These are phyloP conservation scores for Cucurbita ficifolia DNA, from an alignment of 306 rosid species.

Conservation along the genomic window DNA sequence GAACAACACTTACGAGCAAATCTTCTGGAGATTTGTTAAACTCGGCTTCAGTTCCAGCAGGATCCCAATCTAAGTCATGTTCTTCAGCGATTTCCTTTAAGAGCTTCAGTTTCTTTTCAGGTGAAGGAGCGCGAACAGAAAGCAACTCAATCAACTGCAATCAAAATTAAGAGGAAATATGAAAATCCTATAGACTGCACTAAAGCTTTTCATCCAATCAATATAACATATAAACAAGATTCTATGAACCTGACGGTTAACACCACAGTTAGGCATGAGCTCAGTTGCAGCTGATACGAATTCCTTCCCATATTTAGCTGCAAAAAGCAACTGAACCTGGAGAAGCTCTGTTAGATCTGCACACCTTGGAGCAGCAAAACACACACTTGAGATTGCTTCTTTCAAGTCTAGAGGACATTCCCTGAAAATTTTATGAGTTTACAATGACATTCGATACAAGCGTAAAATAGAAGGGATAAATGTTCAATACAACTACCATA, in stretches of 20 bases:
- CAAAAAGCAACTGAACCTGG: constrained; percentile 80
- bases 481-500: background rate
- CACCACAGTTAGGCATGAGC: constrained; percentile 85
- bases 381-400: constrained; percentile 85
- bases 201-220: background rate
- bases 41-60: constrained; percentile 73
- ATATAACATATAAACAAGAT: constrained; percentile 2
- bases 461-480: background rate
- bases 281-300: constrained; percentile 77
- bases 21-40: constrained; percentile 67
- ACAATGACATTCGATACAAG: background rate
- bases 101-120: constrained; percentile 76
- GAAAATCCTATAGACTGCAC: background rate
- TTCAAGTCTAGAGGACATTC: constrained; percentile 90
- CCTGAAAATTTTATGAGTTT: constrained; percentile 22
- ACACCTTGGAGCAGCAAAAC: constrained; percentile 96
- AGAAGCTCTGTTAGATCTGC: constrained; percentile 80
- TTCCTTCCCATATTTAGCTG: constrained; percentile 74
- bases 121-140: constrained; percentile 77
- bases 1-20: constrained; percentile 40
- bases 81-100: constrained; percentile 91
- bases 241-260: constrained; percentile 78
- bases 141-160: constrained; percentile 75
- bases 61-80: constrained; percentile 88
- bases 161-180: constrained; percentile 13